Evolutionary conservation across 345 rosid genomes (phyloP), one percentile per base, ranked within the genome.

Genomic region (Xanthoceras sorbifolium): DNA sequence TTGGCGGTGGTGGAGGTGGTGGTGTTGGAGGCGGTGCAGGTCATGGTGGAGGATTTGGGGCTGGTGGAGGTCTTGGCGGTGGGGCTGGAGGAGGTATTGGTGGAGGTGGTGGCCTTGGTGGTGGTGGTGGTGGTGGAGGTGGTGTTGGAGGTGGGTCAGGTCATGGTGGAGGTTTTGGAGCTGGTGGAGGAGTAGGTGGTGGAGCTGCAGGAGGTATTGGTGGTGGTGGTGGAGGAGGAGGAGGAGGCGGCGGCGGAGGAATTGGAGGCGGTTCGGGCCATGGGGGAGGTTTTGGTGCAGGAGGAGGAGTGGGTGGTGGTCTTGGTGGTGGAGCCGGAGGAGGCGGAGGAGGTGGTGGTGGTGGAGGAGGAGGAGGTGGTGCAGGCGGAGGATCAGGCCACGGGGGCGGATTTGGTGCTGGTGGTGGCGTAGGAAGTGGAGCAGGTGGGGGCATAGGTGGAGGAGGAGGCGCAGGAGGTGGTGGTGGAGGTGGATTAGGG

Each of bases 341-440:
- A 0, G 86, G 85, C 0, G 90, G 84, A 0, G 46, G 57, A 0
- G 85, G 76, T 2, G 89, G 82, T 0, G 89, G 82, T 0, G 90
- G 89, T 6, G 81, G 83, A 12, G 88, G 89, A 0, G 86, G 83
- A 0, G 89, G 89, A 0, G 87, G 85, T 5, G 92, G 93, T 26
- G 78, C 80, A 3, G 90, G 90, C 0, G 88, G 88, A 23, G 93
- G 93, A 9, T 81, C 86, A 10, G 93, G 93, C 20, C 86, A 85
- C 0, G 91, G 87, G 0, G 89, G 93, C 6, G 90, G 94, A 5
- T 79, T 83, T 5, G 89, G 89, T 57, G 89, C 85, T 28, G 92
- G 92, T 0, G 83, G 82, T 0, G 91, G 87, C 0, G 80, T 26
- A 18, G 91, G 86, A 17, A 71, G 82, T 5, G 87, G 89, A 12